Base-by-base conservation (phyloP, 106 monocot genomes). In the Iris macrosiphon region DNA sequence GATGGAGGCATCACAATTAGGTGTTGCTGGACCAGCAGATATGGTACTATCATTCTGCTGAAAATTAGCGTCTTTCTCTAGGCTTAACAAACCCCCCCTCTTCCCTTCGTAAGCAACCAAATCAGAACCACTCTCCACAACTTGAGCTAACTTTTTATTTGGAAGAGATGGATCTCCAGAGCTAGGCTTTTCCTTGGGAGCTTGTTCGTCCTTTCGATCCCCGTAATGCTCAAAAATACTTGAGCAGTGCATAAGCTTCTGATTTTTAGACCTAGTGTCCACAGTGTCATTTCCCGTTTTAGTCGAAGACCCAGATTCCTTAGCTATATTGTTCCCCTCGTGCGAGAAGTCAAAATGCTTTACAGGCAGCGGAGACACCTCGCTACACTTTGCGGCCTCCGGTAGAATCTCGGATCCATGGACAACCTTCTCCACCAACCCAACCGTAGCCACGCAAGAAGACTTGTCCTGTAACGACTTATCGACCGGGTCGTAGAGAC, bases 291-390 rank as follows among this genome's bases (percentile, higher is more conserved):
- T 49, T 15, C 41, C 34, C 33, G 10, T 2, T 50, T 7, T 20
- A 14, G 16, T 26, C 18, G 7, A 23, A 57, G 31, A 52, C 37
- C 51, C 41, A 67, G 12, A 46, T 54, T 62, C 41, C 5, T 51
- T 27, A 23, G 48, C 44, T 9, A 47, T 40, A 22, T 46, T 65
- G 39, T 57, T 74, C 26, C 51, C 72, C 35, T 91, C 98, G 32
- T 57, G 63, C n/a, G 61, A 53, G 45, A 98, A 98, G 40, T 98
- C 87, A 67, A 98, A 79, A 65, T 98, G 91, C 65, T 79, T 91
- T 45, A 98, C 79, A 31, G 98, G 91, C 61, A 98, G 45, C 5
- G 90, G 98, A 20, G 98, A 98, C 33, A 32, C 62, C 2, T 79
- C 47, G 39, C 38, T 62, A 6, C 58, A 41, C 14, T 67, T 44